Evolutionary conservation across 148 eudicot species (phyloP), one percentile per base, ranked within the genome.

Genomic region (Polygonum maritimum): DNA sequence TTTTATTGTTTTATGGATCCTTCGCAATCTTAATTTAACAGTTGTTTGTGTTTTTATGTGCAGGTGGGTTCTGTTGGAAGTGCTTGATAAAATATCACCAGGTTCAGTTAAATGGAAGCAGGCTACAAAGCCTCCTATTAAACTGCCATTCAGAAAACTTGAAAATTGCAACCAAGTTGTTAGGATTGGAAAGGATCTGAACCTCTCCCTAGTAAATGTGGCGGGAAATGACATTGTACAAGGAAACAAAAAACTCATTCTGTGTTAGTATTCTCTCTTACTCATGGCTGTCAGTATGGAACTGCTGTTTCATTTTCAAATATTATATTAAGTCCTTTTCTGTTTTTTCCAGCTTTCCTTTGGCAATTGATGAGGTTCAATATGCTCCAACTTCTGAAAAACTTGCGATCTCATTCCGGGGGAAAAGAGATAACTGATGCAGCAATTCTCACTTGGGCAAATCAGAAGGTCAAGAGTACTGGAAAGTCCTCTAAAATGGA

Each of bases 361-460:
- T 91, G 98, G 98, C 96, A 93, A 78, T 78, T 93, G 82, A 93
- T 93, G 98, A 88, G 96, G 81, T 93, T 91, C 85, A 76, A 79
- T 40, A 89, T 93, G 96, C 91, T 93, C 75, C 89, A 88, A 89
- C 88, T 93, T 5, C 86, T 93, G 79, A 88, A 79, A 79, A 91
- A 93, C 82, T 82, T 93, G 83, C 88, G 91, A 77, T 87, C 91
- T 6, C 87, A 76, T 79, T 82, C 92, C 21, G 92, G 86, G 74
- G 98, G 97, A 45, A 93, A 83, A 80, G 98, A 93, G 84, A 88
- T 93, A 31, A 83, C 86, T 1, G 98, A 93, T 87, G 81, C 82
- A 44, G 90, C 89, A 55, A 93, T 93, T 78, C 83, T 93, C 49
- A 86, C 81, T 60, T 93, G 98, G 98, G 98, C 98, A 85, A 93